Conservation (phyloP, 495 filamentous ascomycete species). For the Viridothelium virens region DNA sequence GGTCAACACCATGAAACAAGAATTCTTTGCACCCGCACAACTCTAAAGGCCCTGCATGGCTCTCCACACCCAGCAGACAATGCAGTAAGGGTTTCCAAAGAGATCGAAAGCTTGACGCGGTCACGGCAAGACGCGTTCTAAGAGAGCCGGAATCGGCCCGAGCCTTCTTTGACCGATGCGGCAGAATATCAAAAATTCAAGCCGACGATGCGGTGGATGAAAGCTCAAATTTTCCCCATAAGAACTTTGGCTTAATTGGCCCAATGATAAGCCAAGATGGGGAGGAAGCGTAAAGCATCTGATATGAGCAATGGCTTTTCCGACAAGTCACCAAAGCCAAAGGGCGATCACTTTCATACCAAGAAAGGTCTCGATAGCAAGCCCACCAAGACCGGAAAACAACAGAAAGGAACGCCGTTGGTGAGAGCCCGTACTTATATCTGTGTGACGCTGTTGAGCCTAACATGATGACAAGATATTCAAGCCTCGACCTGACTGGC, state of each 20-base stretch:
- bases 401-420: slow-evolving; percentile 19
- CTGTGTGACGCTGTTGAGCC: not conserved
- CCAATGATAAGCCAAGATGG: slow-evolving; percentile 18
- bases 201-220: not conserved
- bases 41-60: no score
- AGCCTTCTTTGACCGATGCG: not conserved
- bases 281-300: slow-evolving; percentile 30
- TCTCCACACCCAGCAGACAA: no score
- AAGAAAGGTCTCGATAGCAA: slow-evolving; percentile 20
- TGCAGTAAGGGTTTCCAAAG: no score
- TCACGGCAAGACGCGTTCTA: not conserved
- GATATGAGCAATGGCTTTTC: slow-evolving; percentile 26
- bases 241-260: not conserved
- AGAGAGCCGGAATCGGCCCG: not conserved
- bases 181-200: not conserved
- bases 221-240: not conserved
- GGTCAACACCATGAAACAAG: no score
- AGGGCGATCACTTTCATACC: slow-evolving; percentile 1
- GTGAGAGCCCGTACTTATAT: slow-evolving; percentile 11
- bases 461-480: slow-evolving; percentile 50
- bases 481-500: slow-evolving; percentile 78
- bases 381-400: slow-evolving; percentile 16
- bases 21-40: no score
- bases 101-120: not conserved
- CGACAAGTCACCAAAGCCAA: not conserved